Conservation (phyloP, 129 eudicot species). For the Arctium lappa region DNA sequence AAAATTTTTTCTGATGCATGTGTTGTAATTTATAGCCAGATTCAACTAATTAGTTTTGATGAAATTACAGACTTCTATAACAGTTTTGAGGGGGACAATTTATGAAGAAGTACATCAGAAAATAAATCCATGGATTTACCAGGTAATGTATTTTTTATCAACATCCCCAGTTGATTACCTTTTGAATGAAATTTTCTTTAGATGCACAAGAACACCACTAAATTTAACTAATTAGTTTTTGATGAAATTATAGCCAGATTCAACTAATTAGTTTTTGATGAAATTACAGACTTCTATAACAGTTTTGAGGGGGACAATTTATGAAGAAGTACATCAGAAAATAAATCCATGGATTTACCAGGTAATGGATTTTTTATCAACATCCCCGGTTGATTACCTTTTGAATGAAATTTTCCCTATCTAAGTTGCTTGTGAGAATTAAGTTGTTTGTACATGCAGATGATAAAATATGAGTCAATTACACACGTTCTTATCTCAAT, state of each 20-base stretch:
- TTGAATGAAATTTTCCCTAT: neutral
- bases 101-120: constrained; percentile 91
- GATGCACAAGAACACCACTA: too few species aligned
- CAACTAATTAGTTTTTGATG: constrained; percentile 2
- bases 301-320: constrained; percentile 66
- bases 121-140: constrained; percentile 90
- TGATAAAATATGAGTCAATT: too few species aligned
- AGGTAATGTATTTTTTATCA: constrained; percentile 46
- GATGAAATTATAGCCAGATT: too few species aligned
- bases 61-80: constrained; percentile 51
- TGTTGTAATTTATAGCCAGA: neutral
- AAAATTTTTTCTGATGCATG: constrained; percentile 3
- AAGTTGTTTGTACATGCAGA: too few species aligned
- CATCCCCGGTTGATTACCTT: constrained; percentile 1
- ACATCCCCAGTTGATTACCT: constrained; percentile 1
- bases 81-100: constrained; percentile 65
- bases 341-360: constrained; percentile 93
- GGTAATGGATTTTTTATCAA: constrained; percentile 40
- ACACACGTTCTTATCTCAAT: too few species aligned
- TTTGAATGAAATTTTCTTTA: neutral
- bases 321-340: constrained; percentile 90
- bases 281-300: constrained; percentile 53
- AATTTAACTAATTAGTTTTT: too few species aligned
- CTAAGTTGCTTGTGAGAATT: too few species aligned
- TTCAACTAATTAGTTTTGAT: constrained; percentile 1